phyloP scores from a whole-genome alignment of 1,284 basidiomycete species.

The Ganoderma lingzhi region DNA sequence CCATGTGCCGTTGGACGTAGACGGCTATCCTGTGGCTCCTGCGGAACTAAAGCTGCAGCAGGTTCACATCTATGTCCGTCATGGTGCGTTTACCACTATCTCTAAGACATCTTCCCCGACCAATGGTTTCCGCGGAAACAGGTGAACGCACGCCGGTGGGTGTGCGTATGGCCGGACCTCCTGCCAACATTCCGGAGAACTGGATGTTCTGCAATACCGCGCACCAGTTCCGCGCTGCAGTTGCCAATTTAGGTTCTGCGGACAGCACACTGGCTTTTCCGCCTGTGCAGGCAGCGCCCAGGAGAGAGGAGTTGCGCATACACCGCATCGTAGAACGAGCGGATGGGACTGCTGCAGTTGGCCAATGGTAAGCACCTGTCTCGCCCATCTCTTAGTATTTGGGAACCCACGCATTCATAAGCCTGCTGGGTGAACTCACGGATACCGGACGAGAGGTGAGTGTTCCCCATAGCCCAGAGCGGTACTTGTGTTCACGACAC shows the following conservation, averaged over 20 bases:
- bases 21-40: slow-evolving; percentile 67
- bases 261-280: slow-evolving; percentile 15
- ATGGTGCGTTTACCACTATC: slow-evolving; percentile 59
- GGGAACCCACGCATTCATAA: slow-evolving; percentile 36
- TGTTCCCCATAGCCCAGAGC: slow-evolving; percentile 11
- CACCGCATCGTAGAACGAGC: slow-evolving; percentile 61
- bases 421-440: slow-evolving; percentile 82
- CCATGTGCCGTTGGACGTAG: slow-evolving; percentile 59
- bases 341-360: slow-evolving; percentile 61
- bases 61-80: slow-evolving; percentile 77
- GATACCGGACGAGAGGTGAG: slow-evolving; percentile 76
- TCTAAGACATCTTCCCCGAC: neutral
- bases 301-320: slow-evolving; percentile 35
- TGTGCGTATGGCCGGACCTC: slow-evolving; percentile 65
- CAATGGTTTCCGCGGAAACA: slow-evolving; percentile 33
- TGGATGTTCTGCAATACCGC: slow-evolving; percentile 76
- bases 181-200: slow-evolving; percentile 71
- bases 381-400: neutral
- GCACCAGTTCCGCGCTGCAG: slow-evolving; percentile 59
- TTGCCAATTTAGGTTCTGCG: slow-evolving; percentile 43
- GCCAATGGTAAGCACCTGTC: slow-evolving; percentile 64
- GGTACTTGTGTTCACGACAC: slow-evolving; percentile 2
- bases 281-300: slow-evolving; percentile 9
- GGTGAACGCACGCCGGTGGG: slow-evolving; percentile 81
- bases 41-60: slow-evolving; percentile 66